Base-by-base conservation (phyloP, 257 asterid genomes). In the Ehretia macrophylla region DNA sequence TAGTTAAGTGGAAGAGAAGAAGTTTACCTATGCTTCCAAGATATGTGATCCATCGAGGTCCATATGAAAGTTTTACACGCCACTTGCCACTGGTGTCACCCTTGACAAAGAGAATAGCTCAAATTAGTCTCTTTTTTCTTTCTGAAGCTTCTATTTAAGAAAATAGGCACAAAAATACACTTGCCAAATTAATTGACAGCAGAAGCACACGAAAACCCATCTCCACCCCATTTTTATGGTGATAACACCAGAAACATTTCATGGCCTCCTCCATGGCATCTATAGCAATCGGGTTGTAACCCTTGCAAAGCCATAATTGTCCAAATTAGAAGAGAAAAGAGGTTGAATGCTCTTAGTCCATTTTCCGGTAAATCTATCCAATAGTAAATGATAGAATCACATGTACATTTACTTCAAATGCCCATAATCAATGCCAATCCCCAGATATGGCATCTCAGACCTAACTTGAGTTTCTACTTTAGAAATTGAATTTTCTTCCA, bases 31-130 rank as follows among this genome's bases (percentile, higher is more conserved):
- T 52, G 55, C 89, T 86, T 53, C 67, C 48, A 59, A 83, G 19
- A 66, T 87, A 90, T 53, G 79, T 76, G 56, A 80, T 39, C 95
- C 95, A 85, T 52, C 94, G 80, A 62, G 87, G 96, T 61, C 79
- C 88, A 63, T 83, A 87, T 27, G 91, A 81, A 56, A 90, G 58
- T 68, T 79, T 76, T 61, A 90, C 75, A 59, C 48, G 47, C 78
- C 79, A 78, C 67, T 68, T 71, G 51, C 75, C 78, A 46, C 60
- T 62, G 23, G 52, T 68, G 53, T 66, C 49, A 53, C 79, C 91
- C 96, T 90, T 65, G 65, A 78, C 62, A 40, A 44, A 71, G 14
- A 59, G n/a, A n/a, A n/a, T n/a, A n/a, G n/a, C n/a, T n/a, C n/a
- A 32, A 53, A 66, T 65, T 63, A 62, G 14, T n/a, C 53, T 12